phyloP scores from a whole-genome alignment of 176 grass and related monocot species.

The Oryza meridionalis region DNA sequence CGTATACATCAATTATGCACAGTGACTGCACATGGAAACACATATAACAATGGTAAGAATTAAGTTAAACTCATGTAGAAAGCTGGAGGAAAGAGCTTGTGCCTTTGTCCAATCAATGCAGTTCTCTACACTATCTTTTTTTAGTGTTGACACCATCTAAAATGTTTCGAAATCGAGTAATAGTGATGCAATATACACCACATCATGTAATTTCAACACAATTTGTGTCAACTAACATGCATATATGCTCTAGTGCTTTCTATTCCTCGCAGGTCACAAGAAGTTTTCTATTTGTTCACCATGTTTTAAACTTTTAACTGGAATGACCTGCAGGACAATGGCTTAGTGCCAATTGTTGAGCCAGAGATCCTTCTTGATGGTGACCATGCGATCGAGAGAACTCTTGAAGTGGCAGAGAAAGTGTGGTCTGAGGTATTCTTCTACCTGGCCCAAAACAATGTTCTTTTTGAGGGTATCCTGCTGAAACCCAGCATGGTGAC shows the following conservation, averaged over 20 bases:
- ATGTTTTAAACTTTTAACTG: not conserved
- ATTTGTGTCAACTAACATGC: not conserved
- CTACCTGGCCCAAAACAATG: constrained; percentile 89
- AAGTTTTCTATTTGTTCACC: not conserved
- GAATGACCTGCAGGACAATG: constrained; percentile 68
- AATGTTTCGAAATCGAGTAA: not conserved
- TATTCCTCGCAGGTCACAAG: not conserved
- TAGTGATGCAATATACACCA: not conserved
- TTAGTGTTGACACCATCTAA: not conserved
- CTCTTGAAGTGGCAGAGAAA: constrained; percentile 91
- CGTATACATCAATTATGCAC: not conserved
- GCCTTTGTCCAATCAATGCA: not conserved
- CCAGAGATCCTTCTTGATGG: constrained; percentile 98
- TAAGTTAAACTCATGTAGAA: not conserved
- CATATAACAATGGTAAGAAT: not conserved
- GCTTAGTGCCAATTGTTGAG: constrained; percentile 94
- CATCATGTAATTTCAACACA: not conserved
- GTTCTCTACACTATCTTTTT: not conserved
- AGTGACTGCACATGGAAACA: not conserved
- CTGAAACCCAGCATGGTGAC: constrained; percentile 99
- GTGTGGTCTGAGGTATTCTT: constrained; percentile 99
- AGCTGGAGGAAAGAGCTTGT: not conserved
- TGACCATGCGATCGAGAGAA: constrained; percentile 81
- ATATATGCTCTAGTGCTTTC: not conserved
- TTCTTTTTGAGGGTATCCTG: constrained; percentile 90